Evolutionary conservation across 441 rosid genomes (phyloP).

Genomic region (Adansonia gregorii): DNA sequence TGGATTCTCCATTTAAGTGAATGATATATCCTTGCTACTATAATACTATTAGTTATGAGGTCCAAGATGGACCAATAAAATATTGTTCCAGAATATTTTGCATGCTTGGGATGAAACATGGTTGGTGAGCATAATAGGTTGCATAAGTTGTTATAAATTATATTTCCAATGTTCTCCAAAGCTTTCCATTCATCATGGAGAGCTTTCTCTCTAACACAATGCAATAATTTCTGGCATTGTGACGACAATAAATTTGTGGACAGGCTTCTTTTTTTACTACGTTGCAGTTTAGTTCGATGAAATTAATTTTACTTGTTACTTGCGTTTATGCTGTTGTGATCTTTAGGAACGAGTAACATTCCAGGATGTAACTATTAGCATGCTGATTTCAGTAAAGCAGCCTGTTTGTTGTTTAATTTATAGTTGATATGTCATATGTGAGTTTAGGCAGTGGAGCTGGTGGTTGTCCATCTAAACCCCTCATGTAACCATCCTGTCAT

Average conservation of each 20-base stretch:
- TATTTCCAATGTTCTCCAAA: not conserved
- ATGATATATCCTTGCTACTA: not conserved
- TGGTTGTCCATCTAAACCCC: not conserved
- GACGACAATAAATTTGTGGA: not conserved
- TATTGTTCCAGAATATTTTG: not conserved
- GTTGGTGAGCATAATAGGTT: not conserved
- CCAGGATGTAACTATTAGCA: not conserved
- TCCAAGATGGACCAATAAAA: not conserved
- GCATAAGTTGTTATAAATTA: not conserved
- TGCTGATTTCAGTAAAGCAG: not conserved
- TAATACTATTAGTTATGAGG: not conserved
- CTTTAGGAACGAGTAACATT: not conserved
- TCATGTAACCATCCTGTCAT: not conserved
- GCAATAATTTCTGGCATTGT: not conserved
- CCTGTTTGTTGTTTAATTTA: not conserved
- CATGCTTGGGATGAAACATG: slow-evolving; percentile 3
- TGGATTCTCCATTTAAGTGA: slow-evolving; percentile 2
- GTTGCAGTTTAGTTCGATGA: slow-evolving; percentile 7
- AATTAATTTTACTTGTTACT: not conserved
- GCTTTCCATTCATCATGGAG: not conserved
- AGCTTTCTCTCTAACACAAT: not conserved
- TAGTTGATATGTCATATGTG: not conserved
- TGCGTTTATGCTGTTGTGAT: slow-evolving; percentile 15
- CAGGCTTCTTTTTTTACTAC: not conserved
- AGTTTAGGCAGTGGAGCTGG: slow-evolving; percentile 8